Evolutionary conservation across 371 early-diverging fungal genomes (phyloP).

Genomic region (Basidiobolus meristosporus): DNA sequence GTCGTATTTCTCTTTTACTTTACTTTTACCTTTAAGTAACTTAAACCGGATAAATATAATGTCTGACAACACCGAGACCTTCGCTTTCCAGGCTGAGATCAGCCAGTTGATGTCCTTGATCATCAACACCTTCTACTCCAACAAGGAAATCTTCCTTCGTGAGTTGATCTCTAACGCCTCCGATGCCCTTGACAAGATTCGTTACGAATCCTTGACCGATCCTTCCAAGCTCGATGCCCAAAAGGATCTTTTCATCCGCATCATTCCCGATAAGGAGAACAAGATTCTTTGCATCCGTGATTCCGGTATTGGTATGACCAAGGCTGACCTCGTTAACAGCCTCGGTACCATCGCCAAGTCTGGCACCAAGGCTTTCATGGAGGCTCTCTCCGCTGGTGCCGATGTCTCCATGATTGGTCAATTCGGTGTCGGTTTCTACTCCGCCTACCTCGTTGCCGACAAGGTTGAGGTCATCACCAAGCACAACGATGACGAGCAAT

Average conservation of each 20-base stretch:
- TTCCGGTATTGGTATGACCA: slow-evolving; percentile 94
- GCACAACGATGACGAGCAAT: slow-evolving; percentile 86
- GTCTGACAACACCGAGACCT: slow-evolving; percentile 7
- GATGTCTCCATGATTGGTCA: slow-evolving; percentile 92
- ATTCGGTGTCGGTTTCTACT: slow-evolving; percentile 98
- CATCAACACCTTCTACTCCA: slow-evolving; percentile 74
- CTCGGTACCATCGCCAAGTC: slow-evolving; percentile 93
- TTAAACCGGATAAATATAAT: background rate
- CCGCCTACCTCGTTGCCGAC: slow-evolving; percentile 91
- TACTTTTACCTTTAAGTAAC: too few species aligned
- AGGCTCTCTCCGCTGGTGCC: slow-evolving; percentile 55
- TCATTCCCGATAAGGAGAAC: slow-evolving; percentile 61
- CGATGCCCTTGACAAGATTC: slow-evolving; percentile 92
- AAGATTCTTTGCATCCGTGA: slow-evolving; percentile 53
- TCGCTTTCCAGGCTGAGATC: slow-evolving; percentile 85
- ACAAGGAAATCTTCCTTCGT: slow-evolving; percentile 90
- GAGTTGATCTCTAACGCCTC: slow-evolving; percentile 90
- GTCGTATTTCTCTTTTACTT: too few species aligned
- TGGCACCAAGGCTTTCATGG: slow-evolving; percentile 91
- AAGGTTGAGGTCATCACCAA: slow-evolving; percentile 88
- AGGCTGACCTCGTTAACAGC: slow-evolving; percentile 88
- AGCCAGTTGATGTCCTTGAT: slow-evolving; percentile 89
- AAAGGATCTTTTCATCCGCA: slow-evolving; percentile 65
- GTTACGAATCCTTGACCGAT: slow-evolving; percentile 67
- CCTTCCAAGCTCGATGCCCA: slow-evolving; percentile 53